Conservation (phyloP, 164 flowering plant species). For the Warburgia ugandensis region DNA sequence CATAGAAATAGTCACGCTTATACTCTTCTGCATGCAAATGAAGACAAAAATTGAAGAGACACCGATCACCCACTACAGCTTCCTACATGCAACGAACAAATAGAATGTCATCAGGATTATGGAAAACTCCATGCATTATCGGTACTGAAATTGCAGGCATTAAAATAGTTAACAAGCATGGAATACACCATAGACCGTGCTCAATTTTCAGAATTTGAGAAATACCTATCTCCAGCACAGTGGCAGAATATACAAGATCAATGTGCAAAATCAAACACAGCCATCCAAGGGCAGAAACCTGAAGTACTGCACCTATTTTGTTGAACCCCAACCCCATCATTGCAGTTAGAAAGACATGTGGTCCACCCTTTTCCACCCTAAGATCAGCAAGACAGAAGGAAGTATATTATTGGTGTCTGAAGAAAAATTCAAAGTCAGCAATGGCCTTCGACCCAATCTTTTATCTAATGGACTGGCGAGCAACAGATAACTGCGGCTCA, state of each 20-base stretch:
- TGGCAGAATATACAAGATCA: conserved; percentile 4
- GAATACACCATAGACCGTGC: not conserved
- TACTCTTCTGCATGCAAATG: no score
- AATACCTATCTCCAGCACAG: conserved; percentile 5
- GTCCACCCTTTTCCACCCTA: not conserved
- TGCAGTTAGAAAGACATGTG: not conserved
- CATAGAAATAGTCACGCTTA: no score
- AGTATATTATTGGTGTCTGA: no score
- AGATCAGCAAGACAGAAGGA: not conserved
- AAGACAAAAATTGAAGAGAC: no score
- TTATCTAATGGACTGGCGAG: not conserved
- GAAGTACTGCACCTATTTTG: not conserved
- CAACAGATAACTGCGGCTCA: not conserved
- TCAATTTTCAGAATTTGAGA: conserved; percentile 2
- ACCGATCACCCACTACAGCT: no score
- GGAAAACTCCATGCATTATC: not conserved
- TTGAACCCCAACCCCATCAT: conserved; percentile 3
- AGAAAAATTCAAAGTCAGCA: not conserved
- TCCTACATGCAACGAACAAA: no score
- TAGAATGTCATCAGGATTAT: not conserved
- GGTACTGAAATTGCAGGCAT: not conserved
- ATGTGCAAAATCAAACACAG: not conserved
- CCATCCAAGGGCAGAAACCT: not conserved
- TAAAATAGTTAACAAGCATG: conserved; percentile 2
- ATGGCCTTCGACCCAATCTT: not conserved